phyloP scores from a whole-genome alignment of 208 protist species.

The Endotrypanum monterogeii region DNA sequence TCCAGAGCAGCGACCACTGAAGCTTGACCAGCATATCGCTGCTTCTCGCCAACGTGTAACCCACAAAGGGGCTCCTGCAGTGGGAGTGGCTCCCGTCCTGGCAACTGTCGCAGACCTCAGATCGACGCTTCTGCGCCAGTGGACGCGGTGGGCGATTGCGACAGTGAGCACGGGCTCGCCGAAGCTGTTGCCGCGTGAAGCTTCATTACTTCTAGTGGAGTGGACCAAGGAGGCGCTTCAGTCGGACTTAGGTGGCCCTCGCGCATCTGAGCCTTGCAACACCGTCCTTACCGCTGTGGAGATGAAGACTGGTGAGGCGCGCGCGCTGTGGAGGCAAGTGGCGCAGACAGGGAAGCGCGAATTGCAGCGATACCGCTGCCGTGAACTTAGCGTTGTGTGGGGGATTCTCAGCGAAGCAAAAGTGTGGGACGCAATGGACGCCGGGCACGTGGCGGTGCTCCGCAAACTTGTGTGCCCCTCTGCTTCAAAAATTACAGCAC shows the following conservation, averaged over 20 bases:
- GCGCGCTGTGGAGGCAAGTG: conserved; percentile 7
- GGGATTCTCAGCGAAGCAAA: conserved; percentile 8
- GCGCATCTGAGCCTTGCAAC: neutral
- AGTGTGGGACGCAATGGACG: conserved; percentile 14
- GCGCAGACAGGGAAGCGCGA: conserved; percentile 6
- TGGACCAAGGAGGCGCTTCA: conserved; percentile 35
- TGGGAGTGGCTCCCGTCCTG: neutral
- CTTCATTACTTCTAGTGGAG: conserved; percentile 59
- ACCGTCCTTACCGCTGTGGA: neutral
- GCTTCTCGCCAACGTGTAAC: conserved; percentile 3
- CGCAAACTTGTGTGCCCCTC: conserved; percentile 16
- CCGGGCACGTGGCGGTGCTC: conserved; percentile 21
- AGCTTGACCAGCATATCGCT: conserved; percentile 10
- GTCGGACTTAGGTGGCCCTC: neutral
- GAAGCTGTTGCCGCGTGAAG: conserved; percentile 34
- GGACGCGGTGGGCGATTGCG: conserved; percentile 21
- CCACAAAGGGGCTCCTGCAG: neutral
- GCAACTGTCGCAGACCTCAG: neutral
- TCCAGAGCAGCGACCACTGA: neutral
- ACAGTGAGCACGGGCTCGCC: neutral
- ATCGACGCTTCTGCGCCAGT: conserved; percentile 19
- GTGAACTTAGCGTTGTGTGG: conserved; percentile 23
- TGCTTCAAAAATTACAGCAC: neutral
- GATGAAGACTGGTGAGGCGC: neutral
- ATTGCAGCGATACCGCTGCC: conserved; percentile 11